Evolutionary conservation across 2,329 filamentous ascomycete genomes (phyloP), one percentile per base, ranked within the genome.

Genomic region (Capronia americana): DNA sequence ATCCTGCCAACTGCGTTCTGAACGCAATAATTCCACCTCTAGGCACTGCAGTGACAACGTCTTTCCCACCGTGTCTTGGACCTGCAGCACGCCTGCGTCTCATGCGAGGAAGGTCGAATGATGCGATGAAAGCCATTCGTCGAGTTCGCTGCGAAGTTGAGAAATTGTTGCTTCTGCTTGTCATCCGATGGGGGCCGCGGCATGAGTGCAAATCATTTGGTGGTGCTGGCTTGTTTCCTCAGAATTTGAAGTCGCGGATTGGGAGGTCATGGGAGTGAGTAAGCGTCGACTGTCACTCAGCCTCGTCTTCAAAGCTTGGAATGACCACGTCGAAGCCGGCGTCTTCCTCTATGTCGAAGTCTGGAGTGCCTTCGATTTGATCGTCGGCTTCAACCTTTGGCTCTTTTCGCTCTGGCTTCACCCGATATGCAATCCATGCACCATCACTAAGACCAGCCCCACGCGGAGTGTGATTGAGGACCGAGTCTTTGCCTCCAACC

Each of bases 381-480:
- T 50, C 65, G 32, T 65, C 67, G 4, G 59, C 68, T 24, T 67
- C 61, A 26, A 65, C 56, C 14, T 63, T 26, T 17, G 62, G 41
- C 34, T 46, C 62, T 57, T 70, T 69, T 26, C 61, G 59, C 46
- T 30, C 51, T 48, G 56, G 57, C 23, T 69, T 71, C 24, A 78
- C 73, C 23, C 74, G 73, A 72, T 82, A 82, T 10, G 80, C 80
- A 8, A 82, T 26, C 60, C 76, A 72, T 8, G 72, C 71, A 1
- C 77, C 77, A 71, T 82, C 80, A 61, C 75, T 76, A 41, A 82
- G 63, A 7, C 78, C 78, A 50, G 78, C 69, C 23, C 75, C 77
- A 57, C 72, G 65, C 0, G 77, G 76, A 51, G 57, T 77, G 30
- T 75, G 71, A 56, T 74, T 78, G 10, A 75, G 65, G 3, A 74